Base-by-base conservation (phyloP, 2,329 filamentous ascomycete species). In the Ophiobolus disseminans region DNA sequence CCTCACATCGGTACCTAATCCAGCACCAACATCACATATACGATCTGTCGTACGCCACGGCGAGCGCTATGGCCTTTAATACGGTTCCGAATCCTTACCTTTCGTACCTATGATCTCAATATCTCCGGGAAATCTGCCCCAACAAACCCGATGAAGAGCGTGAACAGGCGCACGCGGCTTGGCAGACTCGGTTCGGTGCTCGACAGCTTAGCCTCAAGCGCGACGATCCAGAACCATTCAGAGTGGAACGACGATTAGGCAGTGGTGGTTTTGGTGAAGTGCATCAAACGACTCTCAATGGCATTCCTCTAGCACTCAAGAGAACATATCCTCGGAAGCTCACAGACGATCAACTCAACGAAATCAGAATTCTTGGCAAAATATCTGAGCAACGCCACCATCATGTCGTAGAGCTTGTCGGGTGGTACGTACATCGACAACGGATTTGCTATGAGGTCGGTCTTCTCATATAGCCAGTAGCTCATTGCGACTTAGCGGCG, bases 351-450 rank as follows among this genome's bases (percentile, higher is more conserved):
- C 53, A 61, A 28, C 48, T 39, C 13, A 63, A 59, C 30, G 63
- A 66, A 37, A 56, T 68, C 25, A 40, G 57, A 7, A 60, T 65
- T 8, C 40, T 67, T 2, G 61, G 57, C n/a, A 55, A 60, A 35
- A 38, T 66, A 0, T 51, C 53, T 0, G n/a, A 38, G 14, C 3
- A 36, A 14, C 36, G 49, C 9, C 59, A 66, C 22, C 13, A 17
- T 1, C 62, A 67, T 30, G 59, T 67, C 26, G 53, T 63, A 13
- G 40, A 53, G 8, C 45, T 67, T 1, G 50, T 60, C 4, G 64
- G 59, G 8, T 61, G 61, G 0, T 67, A 67, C 31, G 53, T 50
- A 1, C 48, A 63, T 26, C 30, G 47, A 4, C 49, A 55, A 21
- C 53, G 53, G 20, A 7, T 26, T 1, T 11, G 20, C 0, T 41